Evolutionary conservation across 2,329 filamentous ascomycete genomes (phyloP).

Genomic region (Akanthomyces uredinophilus): DNA sequence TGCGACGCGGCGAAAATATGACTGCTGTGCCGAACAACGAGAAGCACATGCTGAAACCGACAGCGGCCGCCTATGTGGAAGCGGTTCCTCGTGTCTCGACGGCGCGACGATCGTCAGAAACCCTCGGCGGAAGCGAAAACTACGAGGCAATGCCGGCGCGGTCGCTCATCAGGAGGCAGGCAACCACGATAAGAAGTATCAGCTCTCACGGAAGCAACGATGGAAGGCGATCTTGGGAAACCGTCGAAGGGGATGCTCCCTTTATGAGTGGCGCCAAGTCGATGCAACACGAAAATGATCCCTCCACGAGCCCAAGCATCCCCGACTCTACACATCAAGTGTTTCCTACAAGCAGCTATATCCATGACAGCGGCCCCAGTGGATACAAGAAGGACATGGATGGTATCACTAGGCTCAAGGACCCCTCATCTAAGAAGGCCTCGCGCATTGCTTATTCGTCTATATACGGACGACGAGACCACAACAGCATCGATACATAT

Average conservation of each 20-base stretch:
- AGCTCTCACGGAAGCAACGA: slow-evolving; percentile 4
- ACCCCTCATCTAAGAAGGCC: not conserved
- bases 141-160: slow-evolving; percentile 11
- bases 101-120: slow-evolving; percentile 24
- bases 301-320: slow-evolving; percentile 23
- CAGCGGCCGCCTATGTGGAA: slow-evolving; percentile 22
- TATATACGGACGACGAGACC: slow-evolving; percentile 14
- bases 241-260: slow-evolving; percentile 17
- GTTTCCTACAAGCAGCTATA: slow-evolving; percentile 26
- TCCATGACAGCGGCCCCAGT: slow-evolving; percentile 20
- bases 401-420: not conserved
- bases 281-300: slow-evolving; percentile 17
- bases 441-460: not conserved
- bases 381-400: not conserved
- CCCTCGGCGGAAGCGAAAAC: slow-evolving; percentile 19
- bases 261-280: slow-evolving; percentile 24
- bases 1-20: slow-evolving; percentile 21
- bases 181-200: not conserved
- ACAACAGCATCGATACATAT: slow-evolving; percentile 21
- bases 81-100: slow-evolving; percentile 22
- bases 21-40: slow-evolving; percentile 15
- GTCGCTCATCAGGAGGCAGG: not conserved
- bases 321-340: slow-evolving; percentile 28
- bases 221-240: slow-evolving; percentile 15
- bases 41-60: slow-evolving; percentile 18